Conservation (phyloP, 2,329 filamentous ascomycete genomes). For the Aspergillus spinulosporus region DNA sequence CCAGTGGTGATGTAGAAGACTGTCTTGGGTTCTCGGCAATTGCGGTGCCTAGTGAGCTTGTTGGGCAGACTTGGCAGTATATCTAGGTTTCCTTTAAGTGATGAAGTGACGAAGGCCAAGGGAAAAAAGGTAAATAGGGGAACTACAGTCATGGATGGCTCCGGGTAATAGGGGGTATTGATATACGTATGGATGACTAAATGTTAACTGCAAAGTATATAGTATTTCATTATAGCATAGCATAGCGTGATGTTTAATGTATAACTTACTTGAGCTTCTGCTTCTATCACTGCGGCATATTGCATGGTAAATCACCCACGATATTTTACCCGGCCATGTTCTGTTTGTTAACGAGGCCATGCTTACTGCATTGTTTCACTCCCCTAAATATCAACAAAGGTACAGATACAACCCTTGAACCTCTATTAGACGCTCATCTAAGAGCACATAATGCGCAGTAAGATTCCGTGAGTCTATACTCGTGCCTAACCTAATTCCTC, state of each 20-base stretch:
- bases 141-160: background rate
- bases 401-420: no score
- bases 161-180: background rate
- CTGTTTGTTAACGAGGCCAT: no score
- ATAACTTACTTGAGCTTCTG: background rate
- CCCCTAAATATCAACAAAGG: no score
- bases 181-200: background rate
- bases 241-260: background rate
- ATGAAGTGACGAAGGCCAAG: no score
- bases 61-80: slow-evolving; percentile 45
- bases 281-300: no score
- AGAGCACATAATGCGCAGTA: background rate
- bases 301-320: no score
- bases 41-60: slow-evolving; percentile 30
- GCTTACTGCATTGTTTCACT: no score
- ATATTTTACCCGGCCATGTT: no score
- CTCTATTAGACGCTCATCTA: no score
- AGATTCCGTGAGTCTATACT: slow-evolving; percentile 12
- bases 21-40: slow-evolving; percentile 45
- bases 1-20: slow-evolving; percentile 38
- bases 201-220: background rate
- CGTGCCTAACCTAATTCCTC: slow-evolving; percentile 53
- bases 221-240: background rate
- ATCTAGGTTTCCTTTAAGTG: slow-evolving; percentile 24
- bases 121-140: no score